A percentile compares a stretch with the other conserved stretches of the same genome.
phyloP scores from a whole-genome alignment of 352 stramenopile species.

The Phytophthora boehmeriae region DNA sequence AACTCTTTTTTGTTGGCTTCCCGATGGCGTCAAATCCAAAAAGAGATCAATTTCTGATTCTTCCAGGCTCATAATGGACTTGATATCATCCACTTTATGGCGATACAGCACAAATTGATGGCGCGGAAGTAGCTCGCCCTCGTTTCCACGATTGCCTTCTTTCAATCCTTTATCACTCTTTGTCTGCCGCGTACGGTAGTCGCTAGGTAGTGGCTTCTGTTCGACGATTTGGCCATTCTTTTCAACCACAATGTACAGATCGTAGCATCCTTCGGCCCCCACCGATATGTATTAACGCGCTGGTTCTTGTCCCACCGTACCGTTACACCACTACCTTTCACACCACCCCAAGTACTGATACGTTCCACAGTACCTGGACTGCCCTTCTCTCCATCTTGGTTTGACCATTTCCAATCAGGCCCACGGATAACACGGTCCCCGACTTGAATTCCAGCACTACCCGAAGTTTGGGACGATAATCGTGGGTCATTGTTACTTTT shows the following conservation, averaged over 20 bases:
- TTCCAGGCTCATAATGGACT: constrained; percentile 55
- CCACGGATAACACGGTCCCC: constrained; percentile 74
- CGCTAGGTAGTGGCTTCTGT: constrained; percentile 54
- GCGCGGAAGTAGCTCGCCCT: constrained; percentile 32
- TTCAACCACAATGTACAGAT: constrained; percentile 75
- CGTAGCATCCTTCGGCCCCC: constrained; percentile 76
- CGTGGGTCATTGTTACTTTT: constrained; percentile 21
- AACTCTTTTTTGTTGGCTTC: constrained; percentile 6
- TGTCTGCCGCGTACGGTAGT: constrained; percentile 15
- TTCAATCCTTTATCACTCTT: constrained; percentile 4
- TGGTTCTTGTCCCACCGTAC: constrained; percentile 86
- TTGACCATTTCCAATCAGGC: constrained; percentile 84
- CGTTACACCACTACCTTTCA: constrained; percentile 78
- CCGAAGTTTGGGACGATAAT: constrained; percentile 12
- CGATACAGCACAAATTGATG: constrained; percentile 71
- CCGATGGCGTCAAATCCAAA: constrained; percentile 46
- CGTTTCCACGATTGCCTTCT: constrained; percentile 14
- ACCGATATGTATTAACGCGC: constrained; percentile 85
- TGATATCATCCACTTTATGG: constrained; percentile 54
- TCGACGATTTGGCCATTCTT: constrained; percentile 49
- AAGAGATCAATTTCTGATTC: constrained; percentile 62
- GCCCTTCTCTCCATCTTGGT: constrained; percentile 74
- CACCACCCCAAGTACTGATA: constrained; percentile 78
- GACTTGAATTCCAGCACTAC: constrained; percentile 43
- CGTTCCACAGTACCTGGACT: constrained; percentile 71